phyloP scores from a whole-genome alignment of 441 rosid species.

The Pelargonium myrrhifolium region DNA sequence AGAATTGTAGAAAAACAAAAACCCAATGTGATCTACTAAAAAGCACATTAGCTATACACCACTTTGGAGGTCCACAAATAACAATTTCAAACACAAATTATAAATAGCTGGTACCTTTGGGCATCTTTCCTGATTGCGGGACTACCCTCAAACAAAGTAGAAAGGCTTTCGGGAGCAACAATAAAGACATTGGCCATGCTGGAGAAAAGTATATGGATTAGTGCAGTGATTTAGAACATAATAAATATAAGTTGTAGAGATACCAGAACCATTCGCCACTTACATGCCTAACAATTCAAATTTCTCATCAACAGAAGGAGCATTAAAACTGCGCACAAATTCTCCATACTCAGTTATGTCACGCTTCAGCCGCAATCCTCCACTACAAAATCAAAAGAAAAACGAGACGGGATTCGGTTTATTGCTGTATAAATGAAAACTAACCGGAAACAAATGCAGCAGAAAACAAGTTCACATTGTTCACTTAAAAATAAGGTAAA shows the following conservation, averaged over 20 bases:
- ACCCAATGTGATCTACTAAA: not conserved
- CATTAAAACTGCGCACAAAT: slow-evolving; percentile 75
- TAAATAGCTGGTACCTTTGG: slow-evolving; percentile 50
- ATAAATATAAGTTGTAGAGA: not conserved
- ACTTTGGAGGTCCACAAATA: not conserved
- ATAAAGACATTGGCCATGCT: slow-evolving; percentile 93
- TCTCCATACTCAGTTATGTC: slow-evolving; percentile 89
- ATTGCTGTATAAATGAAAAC: not conserved
- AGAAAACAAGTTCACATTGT: not conserved
- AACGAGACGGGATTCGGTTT: not conserved
- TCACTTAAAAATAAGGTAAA: not conserved
- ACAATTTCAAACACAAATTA: not conserved
- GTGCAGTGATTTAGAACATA: slow-evolving; percentile 10
- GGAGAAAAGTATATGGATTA: slow-evolving; percentile 23
- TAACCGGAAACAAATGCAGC: not conserved
- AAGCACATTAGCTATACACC: slow-evolving; percentile 1
- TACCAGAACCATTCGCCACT: slow-evolving; percentile 23
- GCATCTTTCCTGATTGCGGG: slow-evolving; percentile 91
- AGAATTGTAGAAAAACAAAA: no score
- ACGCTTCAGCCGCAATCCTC: slow-evolving; percentile 94
- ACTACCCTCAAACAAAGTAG: slow-evolving; percentile 85
- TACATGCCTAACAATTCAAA: slow-evolving; percentile 93
- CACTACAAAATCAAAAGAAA: slow-evolving; percentile 36
- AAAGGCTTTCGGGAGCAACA: slow-evolving; percentile 94
- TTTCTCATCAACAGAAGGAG: slow-evolving; percentile 92